Conservation (phyloP, 164 flowering plant genomes). For the Vitis rupestris region DNA sequence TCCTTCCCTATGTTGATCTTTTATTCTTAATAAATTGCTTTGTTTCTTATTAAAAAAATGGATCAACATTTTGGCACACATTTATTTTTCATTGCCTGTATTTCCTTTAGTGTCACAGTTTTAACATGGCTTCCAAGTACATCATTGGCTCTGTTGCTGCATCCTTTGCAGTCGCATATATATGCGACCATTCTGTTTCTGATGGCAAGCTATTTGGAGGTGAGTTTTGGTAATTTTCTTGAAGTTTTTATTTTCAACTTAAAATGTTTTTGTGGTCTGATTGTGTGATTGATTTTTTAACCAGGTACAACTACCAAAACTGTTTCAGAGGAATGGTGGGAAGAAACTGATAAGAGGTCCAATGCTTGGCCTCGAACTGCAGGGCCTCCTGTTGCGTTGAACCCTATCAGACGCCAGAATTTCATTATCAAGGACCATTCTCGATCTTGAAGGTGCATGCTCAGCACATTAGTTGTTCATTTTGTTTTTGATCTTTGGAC, state of each 20-base stretch:
- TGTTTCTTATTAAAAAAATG: too few species aligned
- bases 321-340: constrained; percentile 17
- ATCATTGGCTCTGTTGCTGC: constrained; percentile 11
- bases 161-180: constrained; percentile 14
- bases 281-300: background rate
- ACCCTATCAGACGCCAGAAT: constrained; percentile 16
- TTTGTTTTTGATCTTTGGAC: background rate
- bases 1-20: too few species aligned
- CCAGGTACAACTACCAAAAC: constrained; percentile 12
- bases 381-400: constrained; percentile 16
- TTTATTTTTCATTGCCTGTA: background rate
- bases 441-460: background rate
- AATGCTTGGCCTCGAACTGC: constrained; percentile 14
- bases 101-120: background rate
- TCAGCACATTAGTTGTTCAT: background rate
- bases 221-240: background rate
- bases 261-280: background rate
- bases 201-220: constrained; percentile 14
- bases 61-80: too few species aligned
- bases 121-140: constrained; percentile 13
- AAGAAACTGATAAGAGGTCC: constrained; percentile 12
- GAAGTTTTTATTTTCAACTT: background rate
- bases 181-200: constrained; percentile 6
- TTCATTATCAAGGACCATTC: constrained; percentile 10
- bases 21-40: too few species aligned